Evolutionary conservation across 2,329 filamentous ascomycete species (phyloP).

Genomic region (Trichoderma harzianum): DNA sequence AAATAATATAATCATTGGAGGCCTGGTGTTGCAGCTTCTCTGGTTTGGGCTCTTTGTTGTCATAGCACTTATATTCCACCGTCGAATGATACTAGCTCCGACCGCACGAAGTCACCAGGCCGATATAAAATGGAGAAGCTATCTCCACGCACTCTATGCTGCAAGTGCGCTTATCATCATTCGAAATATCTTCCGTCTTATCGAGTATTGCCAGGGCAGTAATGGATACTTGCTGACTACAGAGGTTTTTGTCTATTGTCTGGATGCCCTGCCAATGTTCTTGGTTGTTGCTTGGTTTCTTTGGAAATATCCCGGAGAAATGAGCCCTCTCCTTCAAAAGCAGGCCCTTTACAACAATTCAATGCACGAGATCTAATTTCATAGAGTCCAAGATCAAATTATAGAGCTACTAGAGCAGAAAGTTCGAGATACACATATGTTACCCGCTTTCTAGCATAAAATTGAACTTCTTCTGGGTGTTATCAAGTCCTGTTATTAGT

Average conservation of each 20-base stretch:
- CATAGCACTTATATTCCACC: background rate
- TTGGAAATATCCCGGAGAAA: background rate
- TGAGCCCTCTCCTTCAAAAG: background rate
- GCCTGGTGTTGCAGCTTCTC: background rate
- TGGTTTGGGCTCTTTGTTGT: background rate
- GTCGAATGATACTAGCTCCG: background rate
- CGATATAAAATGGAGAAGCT: background rate
- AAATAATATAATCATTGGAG: background rate
- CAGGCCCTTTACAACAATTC: background rate
- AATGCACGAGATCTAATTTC: background rate
- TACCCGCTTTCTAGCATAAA: too few relatives aligned
- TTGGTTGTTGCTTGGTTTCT: background rate
- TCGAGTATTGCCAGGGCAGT: background rate
- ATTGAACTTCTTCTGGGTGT: too few relatives aligned
- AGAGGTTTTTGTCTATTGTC: background rate
- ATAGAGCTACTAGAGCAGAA: background rate
- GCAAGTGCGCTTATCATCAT: background rate
- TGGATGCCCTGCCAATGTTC: background rate
- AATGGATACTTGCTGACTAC: background rate
- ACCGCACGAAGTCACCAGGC: background rate
- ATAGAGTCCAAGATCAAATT: background rate
- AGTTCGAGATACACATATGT: background rate
- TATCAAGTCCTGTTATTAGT: too few relatives aligned
- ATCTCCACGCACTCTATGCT: background rate
- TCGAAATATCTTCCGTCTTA: background rate